These are phyloP conservation scores for Diaporthe citrichinensis DNA, from an alignment of 2,329 filamentous ascomycete species.

Conservation along the genomic window DNA sequence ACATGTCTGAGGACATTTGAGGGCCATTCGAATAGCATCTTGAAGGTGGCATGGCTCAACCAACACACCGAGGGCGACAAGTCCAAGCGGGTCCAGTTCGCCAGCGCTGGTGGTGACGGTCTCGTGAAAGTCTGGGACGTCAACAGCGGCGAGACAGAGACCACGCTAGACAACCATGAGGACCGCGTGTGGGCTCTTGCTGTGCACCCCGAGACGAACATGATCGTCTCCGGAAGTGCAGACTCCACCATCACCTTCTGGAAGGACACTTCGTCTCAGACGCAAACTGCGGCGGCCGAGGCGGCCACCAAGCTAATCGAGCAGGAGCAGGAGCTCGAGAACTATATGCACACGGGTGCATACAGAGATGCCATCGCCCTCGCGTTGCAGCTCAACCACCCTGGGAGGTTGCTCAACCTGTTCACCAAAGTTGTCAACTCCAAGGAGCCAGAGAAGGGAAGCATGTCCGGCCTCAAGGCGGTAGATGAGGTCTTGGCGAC, in stretches of 20 bases:
- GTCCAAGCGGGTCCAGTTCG: slow-evolving; percentile 76
- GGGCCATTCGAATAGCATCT: slow-evolving; percentile 93
- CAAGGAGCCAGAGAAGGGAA: slow-evolving; percentile 71
- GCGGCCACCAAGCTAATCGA: slow-evolving; percentile 84
- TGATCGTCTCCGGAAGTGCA: slow-evolving; percentile 89
- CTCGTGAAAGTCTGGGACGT: slow-evolving; percentile 98
- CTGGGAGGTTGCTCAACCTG: slow-evolving; percentile 84
- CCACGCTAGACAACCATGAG: slow-evolving; percentile 96
- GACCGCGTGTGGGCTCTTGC: slow-evolving; percentile 95
- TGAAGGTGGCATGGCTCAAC: slow-evolving; percentile 92
- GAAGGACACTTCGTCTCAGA: slow-evolving; percentile 89
- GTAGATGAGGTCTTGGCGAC: slow-evolving; percentile 88
- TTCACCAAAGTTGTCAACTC: slow-evolving; percentile 85
- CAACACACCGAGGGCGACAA: slow-evolving; percentile 64
- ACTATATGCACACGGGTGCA: slow-evolving; percentile 88
- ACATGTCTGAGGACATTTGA: slow-evolving; percentile 94
- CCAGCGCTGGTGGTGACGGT: slow-evolving; percentile 92
- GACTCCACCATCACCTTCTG: slow-evolving; percentile 97
- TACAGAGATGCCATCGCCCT: slow-evolving; percentile 95
- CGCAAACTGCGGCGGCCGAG: slow-evolving; percentile 79
- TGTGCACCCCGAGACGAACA: slow-evolving; percentile 76
- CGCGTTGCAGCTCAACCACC: slow-evolving; percentile 94
- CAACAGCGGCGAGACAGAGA: slow-evolving; percentile 84
- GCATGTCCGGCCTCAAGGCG: slow-evolving; percentile 73
- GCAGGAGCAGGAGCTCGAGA: slow-evolving; percentile 94